Percentiles rank a stretch among this genome's conserved stretches.
These are phyloP conservation scores for Gautieria morchelliformis DNA, from an alignment of 768 basidiomycete species.

Conservation along the genomic window DNA sequence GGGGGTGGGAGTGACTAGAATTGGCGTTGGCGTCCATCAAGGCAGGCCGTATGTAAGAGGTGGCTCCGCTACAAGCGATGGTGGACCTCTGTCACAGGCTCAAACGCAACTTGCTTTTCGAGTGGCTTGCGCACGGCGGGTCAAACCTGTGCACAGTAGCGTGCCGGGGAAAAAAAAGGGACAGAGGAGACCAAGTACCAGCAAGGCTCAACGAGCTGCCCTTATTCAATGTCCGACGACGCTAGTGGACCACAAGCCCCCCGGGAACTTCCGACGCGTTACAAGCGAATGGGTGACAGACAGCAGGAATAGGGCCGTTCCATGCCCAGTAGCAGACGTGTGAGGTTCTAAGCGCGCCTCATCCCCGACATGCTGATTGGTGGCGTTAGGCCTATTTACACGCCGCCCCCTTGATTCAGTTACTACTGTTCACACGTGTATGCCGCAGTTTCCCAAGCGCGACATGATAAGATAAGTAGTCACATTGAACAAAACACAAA, in stretches of 20 bases:
- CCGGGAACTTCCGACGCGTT: slow-evolving; percentile 1
- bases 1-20: neutral
- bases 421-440: neutral
- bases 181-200: neutral
- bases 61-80: neutral
- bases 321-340: neutral
- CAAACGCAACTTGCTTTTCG: neutral
- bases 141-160: neutral
- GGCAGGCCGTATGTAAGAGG: neutral
- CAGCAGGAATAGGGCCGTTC: neutral
- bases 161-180: neutral
- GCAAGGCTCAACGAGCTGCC: neutral
- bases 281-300: neutral
- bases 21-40: neutral
- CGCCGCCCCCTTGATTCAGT: neutral
- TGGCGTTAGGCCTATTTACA: neutral
- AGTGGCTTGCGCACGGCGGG: neutral
- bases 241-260: neutral
- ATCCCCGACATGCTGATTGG: neutral
- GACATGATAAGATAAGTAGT: neutral
- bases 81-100: neutral
- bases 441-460: neutral
- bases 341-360: neutral
- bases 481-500: too few species aligned
- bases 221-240: neutral